Evolutionary conservation across 2,329 filamentous ascomycete species (phyloP).

Genomic region (Ceratocystiopsis sp.): DNA sequence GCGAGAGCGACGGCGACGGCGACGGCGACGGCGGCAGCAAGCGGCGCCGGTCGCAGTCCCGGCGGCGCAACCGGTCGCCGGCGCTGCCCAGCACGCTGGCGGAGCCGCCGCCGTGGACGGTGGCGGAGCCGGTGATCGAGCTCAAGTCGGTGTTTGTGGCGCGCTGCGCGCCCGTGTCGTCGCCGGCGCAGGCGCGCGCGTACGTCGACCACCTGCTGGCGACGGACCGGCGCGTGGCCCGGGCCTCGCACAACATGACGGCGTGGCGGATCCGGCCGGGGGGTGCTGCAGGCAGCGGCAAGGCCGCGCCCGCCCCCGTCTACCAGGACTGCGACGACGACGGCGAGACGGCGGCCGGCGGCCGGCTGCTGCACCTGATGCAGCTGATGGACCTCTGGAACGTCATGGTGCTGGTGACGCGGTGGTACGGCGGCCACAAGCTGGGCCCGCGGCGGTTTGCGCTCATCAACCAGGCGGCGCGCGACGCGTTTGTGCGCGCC

Average conservation of each 20-base stretch:
- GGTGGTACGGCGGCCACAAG: conserved; percentile 90
- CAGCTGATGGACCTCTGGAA: conserved; percentile 92
- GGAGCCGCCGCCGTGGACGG: conserved; percentile 42
- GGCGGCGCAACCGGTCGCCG: conserved; percentile 15
- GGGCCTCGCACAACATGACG: conserved; percentile 87
- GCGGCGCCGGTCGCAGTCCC: too few relatives aligned
- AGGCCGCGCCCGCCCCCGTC: conserved; percentile 19
- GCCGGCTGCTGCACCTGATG: conserved; percentile 72
- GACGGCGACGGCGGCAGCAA: neutral
- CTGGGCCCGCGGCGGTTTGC: conserved; percentile 80
- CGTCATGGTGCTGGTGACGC: conserved; percentile 76
- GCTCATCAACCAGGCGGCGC: conserved; percentile 71
- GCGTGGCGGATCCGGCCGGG: conserved; percentile 66
- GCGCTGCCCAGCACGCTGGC: conserved; percentile 5
- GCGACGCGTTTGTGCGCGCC: conserved; percentile 67
- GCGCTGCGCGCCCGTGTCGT: conserved; percentile 52
- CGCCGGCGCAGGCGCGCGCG: conserved; percentile 50
- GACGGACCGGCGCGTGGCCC: conserved; percentile 69
- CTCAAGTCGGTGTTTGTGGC: conserved; percentile 82
- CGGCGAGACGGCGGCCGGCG: conserved; percentile 82
- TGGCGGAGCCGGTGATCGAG: conserved; percentile 60
- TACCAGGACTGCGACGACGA: conserved; percentile 94
- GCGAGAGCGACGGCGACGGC: too few relatives aligned
- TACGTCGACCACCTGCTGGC: conserved; percentile 62
- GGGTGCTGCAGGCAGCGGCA: conserved; percentile 30